Evolutionary conservation across 2,329 filamentous ascomycete genomes (phyloP).

Genomic region (Fusarium sp.): DNA sequence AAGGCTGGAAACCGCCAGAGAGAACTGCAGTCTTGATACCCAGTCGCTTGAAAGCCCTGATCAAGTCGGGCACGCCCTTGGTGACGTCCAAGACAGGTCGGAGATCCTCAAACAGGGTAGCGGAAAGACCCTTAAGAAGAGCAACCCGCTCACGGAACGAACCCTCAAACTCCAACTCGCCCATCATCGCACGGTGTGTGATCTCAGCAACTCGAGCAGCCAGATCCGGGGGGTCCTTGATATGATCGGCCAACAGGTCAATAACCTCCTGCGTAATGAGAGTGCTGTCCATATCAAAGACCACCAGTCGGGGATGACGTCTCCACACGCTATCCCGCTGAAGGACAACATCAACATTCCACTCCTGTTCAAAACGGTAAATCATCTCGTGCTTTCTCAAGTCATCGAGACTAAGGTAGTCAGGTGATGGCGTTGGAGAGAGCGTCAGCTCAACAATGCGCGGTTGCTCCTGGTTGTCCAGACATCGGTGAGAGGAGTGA

Average conservation of each 20-base stretch:
- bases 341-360: conserved; percentile 88
- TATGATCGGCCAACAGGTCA: conserved; percentile 89
- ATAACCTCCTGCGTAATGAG: conserved; percentile 98
- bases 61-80: conserved; percentile 81
- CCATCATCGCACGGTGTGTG: conserved; percentile 94
- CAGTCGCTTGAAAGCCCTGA: conserved; percentile 80
- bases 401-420: conserved; percentile 77
- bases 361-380: conserved; percentile 87
- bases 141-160: conserved; percentile 86
- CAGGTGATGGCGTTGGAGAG: conserved; percentile 70
- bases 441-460: conserved; percentile 77
- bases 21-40: conserved; percentile 92
- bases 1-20: conserved; percentile 91
- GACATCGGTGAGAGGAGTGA: conserved; percentile 74
- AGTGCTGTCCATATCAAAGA: conserved; percentile 99
- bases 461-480: conserved; percentile 73
- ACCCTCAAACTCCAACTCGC: conserved; percentile 91
- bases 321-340: conserved; percentile 82
- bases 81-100: conserved; percentile 84
- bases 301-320: conserved; percentile 86
- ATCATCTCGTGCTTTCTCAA: conserved; percentile 86
- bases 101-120: conserved; percentile 83
- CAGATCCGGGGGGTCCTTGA: conserved; percentile 78
- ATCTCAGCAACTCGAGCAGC: conserved; percentile 88
- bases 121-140: conserved; percentile 85